phyloP scores from a whole-genome alignment of 352 stramenopile species.

The Thraustotheca clavata region DNA sequence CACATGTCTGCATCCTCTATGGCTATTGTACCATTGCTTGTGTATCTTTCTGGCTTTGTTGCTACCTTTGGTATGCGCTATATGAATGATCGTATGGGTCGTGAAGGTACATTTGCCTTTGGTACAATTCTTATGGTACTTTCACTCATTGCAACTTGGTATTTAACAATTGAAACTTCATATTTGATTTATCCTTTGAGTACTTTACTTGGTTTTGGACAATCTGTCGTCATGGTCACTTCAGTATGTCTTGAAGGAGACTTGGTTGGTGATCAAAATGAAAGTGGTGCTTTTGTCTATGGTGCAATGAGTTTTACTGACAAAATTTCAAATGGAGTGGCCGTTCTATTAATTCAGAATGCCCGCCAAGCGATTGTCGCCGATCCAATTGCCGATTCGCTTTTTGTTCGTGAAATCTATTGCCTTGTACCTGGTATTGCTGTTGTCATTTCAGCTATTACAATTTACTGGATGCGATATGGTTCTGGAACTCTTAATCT shows the following conservation, averaged over 20 bases:
- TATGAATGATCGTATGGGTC: slow-evolving; percentile 61
- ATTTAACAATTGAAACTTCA: slow-evolving; percentile 46
- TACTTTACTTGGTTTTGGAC: slow-evolving; percentile 66
- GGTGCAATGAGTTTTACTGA: slow-evolving; percentile 83
- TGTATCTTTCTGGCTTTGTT: slow-evolving; percentile 77
- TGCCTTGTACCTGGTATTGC: slow-evolving; percentile 57
- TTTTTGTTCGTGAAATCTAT: slow-evolving; percentile 68
- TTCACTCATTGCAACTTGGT: slow-evolving; percentile 43
- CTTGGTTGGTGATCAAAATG: slow-evolving; percentile 69
- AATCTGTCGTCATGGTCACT: slow-evolving; percentile 84
- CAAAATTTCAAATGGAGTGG: slow-evolving; percentile 80
- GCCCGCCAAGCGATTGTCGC: slow-evolving; percentile 59
- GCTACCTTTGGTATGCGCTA: slow-evolving; percentile 68
- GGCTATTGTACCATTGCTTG: slow-evolving; percentile 71
- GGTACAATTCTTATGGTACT: slow-evolving; percentile 44
- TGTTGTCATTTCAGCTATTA: slow-evolving; percentile 43
- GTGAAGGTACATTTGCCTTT: slow-evolving; percentile 56
- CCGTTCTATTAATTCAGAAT: slow-evolving; percentile 77
- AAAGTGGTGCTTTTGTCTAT: slow-evolving; percentile 81
- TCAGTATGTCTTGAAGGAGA: slow-evolving; percentile 76
- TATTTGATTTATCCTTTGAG: slow-evolving; percentile 69
- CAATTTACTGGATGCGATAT: slow-evolving; percentile 70
- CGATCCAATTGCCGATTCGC: slow-evolving; percentile 37
- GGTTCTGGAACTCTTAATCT: slow-evolving; percentile 27
- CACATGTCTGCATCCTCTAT: slow-evolving; percentile 79